Percentiles rank a stretch among this genome's conserved stretches.
Conservation (phyloP, 345 rosid genomes). For the Mangifera indica region DNA sequence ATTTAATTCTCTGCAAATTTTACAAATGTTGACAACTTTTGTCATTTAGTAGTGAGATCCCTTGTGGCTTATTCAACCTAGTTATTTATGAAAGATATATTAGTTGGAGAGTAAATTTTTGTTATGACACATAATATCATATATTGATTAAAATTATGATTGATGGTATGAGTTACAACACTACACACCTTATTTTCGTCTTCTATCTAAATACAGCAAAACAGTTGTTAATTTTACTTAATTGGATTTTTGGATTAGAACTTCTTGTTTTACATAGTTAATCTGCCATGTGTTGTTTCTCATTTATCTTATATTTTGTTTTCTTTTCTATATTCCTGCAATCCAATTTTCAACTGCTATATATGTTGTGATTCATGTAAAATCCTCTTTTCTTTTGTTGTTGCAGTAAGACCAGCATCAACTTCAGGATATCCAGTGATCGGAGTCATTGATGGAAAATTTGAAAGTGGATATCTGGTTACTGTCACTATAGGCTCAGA, state of each 20-base stretch:
- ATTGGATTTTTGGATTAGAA: too few species aligned
- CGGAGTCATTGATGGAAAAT: conserved; percentile 90
- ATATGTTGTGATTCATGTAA: background rate
- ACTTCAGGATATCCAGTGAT: conserved; percentile 51
- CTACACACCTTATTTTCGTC: too few species aligned
- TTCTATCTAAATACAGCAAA: too few species aligned
- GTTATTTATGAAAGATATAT: background rate
- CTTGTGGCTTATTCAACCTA: background rate
- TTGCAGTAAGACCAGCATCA: conserved; percentile 35
- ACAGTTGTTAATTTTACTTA: background rate
- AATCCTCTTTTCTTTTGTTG: background rate
- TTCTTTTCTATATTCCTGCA: background rate
- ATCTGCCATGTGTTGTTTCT: background rate
- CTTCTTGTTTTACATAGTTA: background rate
- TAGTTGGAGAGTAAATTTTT: background rate
- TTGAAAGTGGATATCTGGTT: conserved; percentile 85
- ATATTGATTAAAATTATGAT: too few species aligned
- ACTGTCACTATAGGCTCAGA: conserved; percentile 78
- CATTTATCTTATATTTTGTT: background rate
- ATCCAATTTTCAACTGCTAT: background rate
- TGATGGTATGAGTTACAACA: background rate
- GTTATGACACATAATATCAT: background rate
- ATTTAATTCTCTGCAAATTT: background rate
- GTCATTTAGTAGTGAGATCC: background rate
- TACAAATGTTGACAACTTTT: background rate